Evolutionary conservation across 2,329 filamentous ascomycete genomes (phyloP).

Genomic region (Fusarium sp.): DNA sequence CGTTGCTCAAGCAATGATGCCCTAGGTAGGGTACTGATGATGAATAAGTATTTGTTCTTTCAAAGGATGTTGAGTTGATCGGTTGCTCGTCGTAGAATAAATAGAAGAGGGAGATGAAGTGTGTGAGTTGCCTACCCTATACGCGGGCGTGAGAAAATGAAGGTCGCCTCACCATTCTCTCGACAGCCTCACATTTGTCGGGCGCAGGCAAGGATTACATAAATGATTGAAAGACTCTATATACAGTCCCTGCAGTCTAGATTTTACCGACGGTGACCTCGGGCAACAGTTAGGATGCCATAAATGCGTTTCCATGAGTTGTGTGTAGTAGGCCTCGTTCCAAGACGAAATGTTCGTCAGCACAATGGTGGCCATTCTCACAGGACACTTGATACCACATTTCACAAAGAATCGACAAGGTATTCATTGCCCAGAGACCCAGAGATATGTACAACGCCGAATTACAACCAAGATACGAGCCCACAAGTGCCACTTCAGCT

Average conservation of each 20-base stretch:
- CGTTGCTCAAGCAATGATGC: background rate
- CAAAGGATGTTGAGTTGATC: background rate
- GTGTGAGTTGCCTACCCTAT: background rate
- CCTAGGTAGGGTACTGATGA: background rate
- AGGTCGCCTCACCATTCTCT: background rate
- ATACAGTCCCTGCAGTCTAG: background rate
- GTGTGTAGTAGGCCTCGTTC: too few species aligned
- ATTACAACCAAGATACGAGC: conserved; percentile 28
- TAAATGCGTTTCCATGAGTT: too few species aligned
- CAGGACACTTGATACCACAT: background rate
- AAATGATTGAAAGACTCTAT: background rate
- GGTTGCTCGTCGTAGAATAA: background rate
- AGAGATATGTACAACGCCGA: conserved; percentile 43
- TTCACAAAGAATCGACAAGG: conserved; percentile 30
- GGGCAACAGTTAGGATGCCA: too few species aligned
- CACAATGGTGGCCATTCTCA: too few species aligned
- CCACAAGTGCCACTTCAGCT: conserved; percentile 24
- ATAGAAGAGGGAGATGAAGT: background rate
- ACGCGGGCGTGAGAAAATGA: background rate
- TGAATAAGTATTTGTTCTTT: background rate
- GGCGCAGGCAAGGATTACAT: background rate
- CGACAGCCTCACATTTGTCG: background rate
- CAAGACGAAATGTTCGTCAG: too few species aligned
- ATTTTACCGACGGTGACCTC: too few species aligned
- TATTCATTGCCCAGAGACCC: conserved; percentile 42